Base-by-base conservation (phyloP, 1,284 basidiomycete species). In the Rhodotorula sp. region DNA sequence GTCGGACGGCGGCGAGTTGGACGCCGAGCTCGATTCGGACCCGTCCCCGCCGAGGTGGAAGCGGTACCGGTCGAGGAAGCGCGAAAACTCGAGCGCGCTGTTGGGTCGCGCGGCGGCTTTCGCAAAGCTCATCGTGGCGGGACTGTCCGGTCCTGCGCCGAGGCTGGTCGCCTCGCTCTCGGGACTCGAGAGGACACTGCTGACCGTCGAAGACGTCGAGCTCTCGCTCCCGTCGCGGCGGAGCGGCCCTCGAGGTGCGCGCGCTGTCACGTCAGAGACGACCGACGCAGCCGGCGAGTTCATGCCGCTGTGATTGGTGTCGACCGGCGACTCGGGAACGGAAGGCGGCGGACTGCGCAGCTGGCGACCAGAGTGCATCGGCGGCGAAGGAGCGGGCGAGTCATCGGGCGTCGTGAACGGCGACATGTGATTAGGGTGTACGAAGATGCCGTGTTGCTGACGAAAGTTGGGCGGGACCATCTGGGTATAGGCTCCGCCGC, bases 11-110 rank as follows among this genome's bases (percentile, higher is more conserved):
- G 59, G 59, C 52, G 63, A 64, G 29, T 47, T 39, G 54, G 43
- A 47, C 21, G 34, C 31, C 48, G 49, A 34, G 15, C n/a, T 39
- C 21, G 49, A n/a, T 18, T n/a, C 23, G 16, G 62, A 54, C 20
- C 46, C 46, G 3, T 61, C n/a, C 48, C 64, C 34, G 21, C 68
- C 65, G 57, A 72, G 62, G 60, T 72, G 70, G 60, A 70, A 75
- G 49, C 68, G 70, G 56, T 75, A 75, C 68, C 72, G 65, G 52
- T 74, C 72, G 48, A 76, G 72, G 51, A 76, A 74, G 48, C 59
- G 52, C 43, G 70, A 72, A 29, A 76, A 76, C 62, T 76, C 72
- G 31, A 67, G 52, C 29, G 72, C 65, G 51, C 59, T 68, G 60
- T 63, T 68, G n/a, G 69, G 69, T 5, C 72, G 54, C n/a, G 20